Evolutionary conservation across 192 early-diverging fungal genomes (phyloP), one percentile per base, ranked within the genome.

Genomic region (Backusella psychrophila): DNA sequence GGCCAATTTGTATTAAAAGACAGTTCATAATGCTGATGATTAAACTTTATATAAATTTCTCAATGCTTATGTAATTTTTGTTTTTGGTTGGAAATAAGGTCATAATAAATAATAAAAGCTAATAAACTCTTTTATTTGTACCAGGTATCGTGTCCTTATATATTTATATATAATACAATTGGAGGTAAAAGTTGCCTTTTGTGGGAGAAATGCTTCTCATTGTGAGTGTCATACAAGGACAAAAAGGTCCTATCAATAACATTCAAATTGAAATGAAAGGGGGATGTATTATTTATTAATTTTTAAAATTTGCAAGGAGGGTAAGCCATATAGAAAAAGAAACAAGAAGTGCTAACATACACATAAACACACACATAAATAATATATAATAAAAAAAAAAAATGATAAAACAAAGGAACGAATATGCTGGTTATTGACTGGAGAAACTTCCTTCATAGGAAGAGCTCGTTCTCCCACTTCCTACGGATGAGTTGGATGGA

Each of bases 271-370:
- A 56, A 56, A 56, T 56, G 56, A 63, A 63, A 63, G 56, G 9
- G 29, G 56, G 23, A 29, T 63, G 56, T 63, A 63, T 63, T 63
- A 63, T 63, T 63, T 63, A 63, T 63, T 63, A 63, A 63, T 63
- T 63, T 63, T 63, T 56, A 44, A 63, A 29, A 9, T 29, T 23
- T 63, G 26, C 56, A 63, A 63, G 56, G 21, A 63, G 26, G 11
- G 56, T 63, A 63, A 29, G 12, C 3, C 56, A 63, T 63, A 63
- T 33, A 33, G 33, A 33, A 33, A 33, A 4, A 59, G 29, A 56
- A 63, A 63, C 56, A 63, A 63, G 56, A 11, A 29, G 56, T 63
- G 56, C 29, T 63, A 63, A 29, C 56, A 63, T 63, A 63, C 56
- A 63, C 56, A 63, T 63, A 63, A 63, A 5, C 56, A 63, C 56